Percentiles rank a stretch among this genome's conserved stretches.
phyloP scores from a whole-genome alignment of 2,329 filamentous ascomycete genomes.

The Lecanicillium sp. region DNA sequence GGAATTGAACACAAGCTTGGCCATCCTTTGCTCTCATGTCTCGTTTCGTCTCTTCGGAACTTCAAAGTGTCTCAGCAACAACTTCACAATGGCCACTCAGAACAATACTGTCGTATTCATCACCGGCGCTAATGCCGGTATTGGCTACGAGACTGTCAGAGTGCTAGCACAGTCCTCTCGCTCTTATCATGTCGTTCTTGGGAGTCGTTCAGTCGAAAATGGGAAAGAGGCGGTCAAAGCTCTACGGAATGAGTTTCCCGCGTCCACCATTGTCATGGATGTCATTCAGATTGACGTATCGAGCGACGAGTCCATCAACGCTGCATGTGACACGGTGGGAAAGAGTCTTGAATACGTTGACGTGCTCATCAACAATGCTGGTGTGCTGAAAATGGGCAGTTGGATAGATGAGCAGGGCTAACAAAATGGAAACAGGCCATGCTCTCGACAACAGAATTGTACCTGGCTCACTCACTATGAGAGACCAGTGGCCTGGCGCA shows the following conservation, averaged over 20 bases:
- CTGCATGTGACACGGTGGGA: slow-evolving; percentile 18
- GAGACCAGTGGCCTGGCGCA: slow-evolving; percentile 34
- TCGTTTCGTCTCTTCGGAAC: too few relatives aligned
- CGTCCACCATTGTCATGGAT: slow-evolving; percentile 29
- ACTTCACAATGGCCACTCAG: too few relatives aligned
- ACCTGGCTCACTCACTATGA: slow-evolving; percentile 17
- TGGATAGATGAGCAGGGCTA: not conserved
- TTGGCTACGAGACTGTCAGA: slow-evolving; percentile 47
- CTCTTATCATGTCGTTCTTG: slow-evolving; percentile 43
- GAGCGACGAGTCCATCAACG: slow-evolving; percentile 22
- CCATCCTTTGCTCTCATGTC: too few relatives aligned
- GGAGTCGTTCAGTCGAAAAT: slow-evolving; percentile 39
- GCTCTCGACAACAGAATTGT: slow-evolving; percentile 28
- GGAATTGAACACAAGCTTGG: too few relatives aligned
- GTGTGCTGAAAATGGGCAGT: slow-evolving; percentile 11
- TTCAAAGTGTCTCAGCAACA: too few relatives aligned
- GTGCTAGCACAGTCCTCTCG: slow-evolving; percentile 25
- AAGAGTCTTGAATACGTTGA: slow-evolving; percentile 20
- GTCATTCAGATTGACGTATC: slow-evolving; percentile 22
- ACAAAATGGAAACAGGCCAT: slow-evolving; percentile 20
- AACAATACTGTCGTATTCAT: slow-evolving; percentile 35
- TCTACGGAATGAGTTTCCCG: slow-evolving; percentile 29
- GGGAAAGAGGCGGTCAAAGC: slow-evolving; percentile 33
- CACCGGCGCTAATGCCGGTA: slow-evolving; percentile 49
- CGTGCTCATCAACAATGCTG: slow-evolving; percentile 24